phyloP scores from a whole-genome alignment of 768 basidiomycete species.

The Postia placenta region DNA sequence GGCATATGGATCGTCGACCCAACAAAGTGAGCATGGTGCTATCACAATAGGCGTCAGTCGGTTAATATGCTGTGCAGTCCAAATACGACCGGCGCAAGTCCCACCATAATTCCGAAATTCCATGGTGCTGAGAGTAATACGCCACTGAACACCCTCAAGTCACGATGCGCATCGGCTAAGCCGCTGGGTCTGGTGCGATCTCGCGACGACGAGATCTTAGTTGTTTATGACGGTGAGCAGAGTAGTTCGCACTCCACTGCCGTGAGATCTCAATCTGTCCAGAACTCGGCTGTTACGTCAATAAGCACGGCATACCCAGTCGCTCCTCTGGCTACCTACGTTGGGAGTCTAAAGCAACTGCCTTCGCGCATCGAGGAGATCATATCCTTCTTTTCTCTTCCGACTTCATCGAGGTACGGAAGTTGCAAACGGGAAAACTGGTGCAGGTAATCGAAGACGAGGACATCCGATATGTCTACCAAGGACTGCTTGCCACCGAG shows the following conservation, averaged over 20 bases:
- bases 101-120: slow-evolving; percentile 58
- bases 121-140: slow-evolving; percentile 31
- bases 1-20: slow-evolving; percentile 65
- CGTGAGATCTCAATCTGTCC: not conserved
- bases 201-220: slow-evolving; percentile 52
- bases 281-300: slow-evolving; percentile 77
- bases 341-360: slow-evolving; percentile 69
- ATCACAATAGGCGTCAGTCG: not conserved
- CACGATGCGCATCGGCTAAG: slow-evolving; percentile 48
- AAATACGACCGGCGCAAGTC: slow-evolving; percentile 5
- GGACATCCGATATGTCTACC: slow-evolving; percentile 63
- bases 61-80: not conserved
- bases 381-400: slow-evolving; percentile 70
- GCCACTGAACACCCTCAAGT: slow-evolving; percentile 48
- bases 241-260: not conserved
- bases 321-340: slow-evolving; percentile 60
- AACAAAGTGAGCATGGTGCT: slow-evolving; percentile 45
- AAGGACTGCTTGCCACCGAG: slow-evolving; percentile 27
- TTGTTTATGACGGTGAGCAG: slow-evolving; percentile 67
- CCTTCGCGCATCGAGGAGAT: slow-evolving; percentile 54
- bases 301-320: slow-evolving; percentile 58
- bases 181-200: slow-evolving; percentile 61
- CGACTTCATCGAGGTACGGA: slow-evolving; percentile 72
- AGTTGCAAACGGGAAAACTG: slow-evolving; percentile 55
- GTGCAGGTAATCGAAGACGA: slow-evolving; percentile 77